Conservation (phyloP, 345 rosid genomes). For the Lenwebbia sp. region DNA sequence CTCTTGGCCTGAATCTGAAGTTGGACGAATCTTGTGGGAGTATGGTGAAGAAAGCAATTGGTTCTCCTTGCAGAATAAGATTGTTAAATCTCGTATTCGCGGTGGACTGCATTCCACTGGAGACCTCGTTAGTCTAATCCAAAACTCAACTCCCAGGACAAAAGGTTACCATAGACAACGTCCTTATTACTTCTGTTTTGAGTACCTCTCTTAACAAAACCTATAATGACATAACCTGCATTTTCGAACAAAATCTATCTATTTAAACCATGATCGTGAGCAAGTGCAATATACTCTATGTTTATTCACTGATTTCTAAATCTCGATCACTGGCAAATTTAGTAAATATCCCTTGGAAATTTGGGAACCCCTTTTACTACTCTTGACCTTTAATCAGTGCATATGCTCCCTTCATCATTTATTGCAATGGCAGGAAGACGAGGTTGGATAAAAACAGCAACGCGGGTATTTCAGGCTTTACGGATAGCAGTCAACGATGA, state of each 20-base stretch:
- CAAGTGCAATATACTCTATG: not conserved
- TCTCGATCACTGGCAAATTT: not conserved
- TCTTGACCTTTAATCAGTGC: not conserved
- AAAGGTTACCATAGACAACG: constrained; percentile 30
- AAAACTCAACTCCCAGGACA: constrained; percentile 20
- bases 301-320: not conserved
- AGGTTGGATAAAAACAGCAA: constrained; percentile 98
- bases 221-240: not conserved
- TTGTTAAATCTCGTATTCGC: constrained; percentile 46
- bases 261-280: too few species aligned
- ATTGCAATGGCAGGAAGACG: constrained; percentile 64
- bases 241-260: too few species aligned
- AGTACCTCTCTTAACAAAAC: not conserved
- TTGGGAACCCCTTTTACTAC: not conserved
- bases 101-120: constrained; percentile 87
- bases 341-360: not conserved
- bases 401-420: not conserved
- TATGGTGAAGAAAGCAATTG: constrained; percentile 91
- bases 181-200: not conserved
- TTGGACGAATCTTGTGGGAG: constrained; percentile 63
- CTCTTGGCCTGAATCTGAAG: constrained; percentile 76
- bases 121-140: constrained; percentile 63
- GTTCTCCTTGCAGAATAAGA: constrained; percentile 53
- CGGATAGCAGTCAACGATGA: constrained; percentile 94
- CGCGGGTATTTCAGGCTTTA: constrained; percentile 84